phyloP scores from a whole-genome alignment of 805 yeast genomes.

The Kregervanrija pseudodelftensis region DNA sequence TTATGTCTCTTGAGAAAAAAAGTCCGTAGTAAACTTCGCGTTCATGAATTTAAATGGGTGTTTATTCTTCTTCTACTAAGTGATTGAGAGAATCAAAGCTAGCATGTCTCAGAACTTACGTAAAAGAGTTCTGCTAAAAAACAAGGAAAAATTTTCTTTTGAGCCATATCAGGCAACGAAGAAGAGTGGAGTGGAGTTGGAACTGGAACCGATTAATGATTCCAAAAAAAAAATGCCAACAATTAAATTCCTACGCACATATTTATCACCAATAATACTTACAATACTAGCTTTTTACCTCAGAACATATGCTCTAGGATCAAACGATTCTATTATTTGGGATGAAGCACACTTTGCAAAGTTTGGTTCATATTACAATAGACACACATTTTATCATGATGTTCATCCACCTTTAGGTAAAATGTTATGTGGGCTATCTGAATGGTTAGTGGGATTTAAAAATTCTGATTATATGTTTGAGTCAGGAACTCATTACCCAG shows the following conservation, averaged over 20 bases:
- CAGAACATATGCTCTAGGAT: conserved; percentile 53
- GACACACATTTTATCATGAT: conserved; percentile 87
- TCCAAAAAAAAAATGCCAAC: too few relatives aligned
- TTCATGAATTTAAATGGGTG: too few relatives aligned
- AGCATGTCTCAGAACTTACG: too few relatives aligned
- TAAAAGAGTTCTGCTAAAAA: too few relatives aligned
- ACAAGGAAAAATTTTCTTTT: too few relatives aligned
- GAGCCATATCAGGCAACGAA: too few relatives aligned
- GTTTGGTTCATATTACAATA: conserved; percentile 85
- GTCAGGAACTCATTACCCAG: conserved; percentile 60
- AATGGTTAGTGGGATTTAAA: conserved; percentile 33
- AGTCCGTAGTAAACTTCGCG: too few relatives aligned
- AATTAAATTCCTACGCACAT: background rate
- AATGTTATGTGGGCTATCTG: conserved; percentile 83
- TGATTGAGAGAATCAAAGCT: too few relatives aligned
- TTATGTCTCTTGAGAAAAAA: too few relatives aligned
- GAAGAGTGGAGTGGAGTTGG: too few relatives aligned
- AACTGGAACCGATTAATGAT: too few relatives aligned
- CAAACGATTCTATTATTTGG: conserved; percentile 64
- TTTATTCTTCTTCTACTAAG: too few relatives aligned
- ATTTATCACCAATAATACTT: conserved; percentile 35
- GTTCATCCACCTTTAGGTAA: conserved; percentile 98
- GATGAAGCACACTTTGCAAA: conserved; percentile 94
- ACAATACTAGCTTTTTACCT: conserved; percentile 43
- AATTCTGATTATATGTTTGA: conserved; percentile 64